Percentiles rank a stretch among this genome's conserved stretches.
These are phyloP conservation scores for Tricholoma matsutake DNA, from an alignment of 768 basidiomycete genomes.

Conservation along the genomic window DNA sequence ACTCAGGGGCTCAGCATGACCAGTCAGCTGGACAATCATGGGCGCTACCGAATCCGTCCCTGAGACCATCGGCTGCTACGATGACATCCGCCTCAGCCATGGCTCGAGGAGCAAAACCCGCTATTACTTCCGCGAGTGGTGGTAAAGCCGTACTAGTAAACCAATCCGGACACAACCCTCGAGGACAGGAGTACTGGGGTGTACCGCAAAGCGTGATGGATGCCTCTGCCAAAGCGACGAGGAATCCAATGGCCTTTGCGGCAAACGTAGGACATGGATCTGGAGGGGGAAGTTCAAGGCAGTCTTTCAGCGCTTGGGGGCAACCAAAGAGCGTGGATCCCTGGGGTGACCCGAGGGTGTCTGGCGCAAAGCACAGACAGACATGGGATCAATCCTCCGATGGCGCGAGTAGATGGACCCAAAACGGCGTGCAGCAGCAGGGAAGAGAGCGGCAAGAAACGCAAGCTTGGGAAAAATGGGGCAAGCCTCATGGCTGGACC, in stretches of 20 bases:
- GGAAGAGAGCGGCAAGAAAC: neutral
- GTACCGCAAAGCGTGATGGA: neutral
- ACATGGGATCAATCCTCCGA: neutral
- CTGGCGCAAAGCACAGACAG: neutral
- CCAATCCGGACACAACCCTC: neutral
- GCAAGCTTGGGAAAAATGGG: conserved; percentile 19
- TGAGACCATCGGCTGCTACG: conserved; percentile 7
- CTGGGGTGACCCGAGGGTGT: conserved; percentile 18
- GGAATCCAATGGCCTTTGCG: conserved; percentile 9
- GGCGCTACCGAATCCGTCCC: conserved; percentile 12
- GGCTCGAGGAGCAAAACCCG: conserved; percentile 13
- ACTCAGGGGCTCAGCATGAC: conserved; percentile 13
- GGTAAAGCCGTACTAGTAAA: neutral
- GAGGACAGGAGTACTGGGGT: neutral
- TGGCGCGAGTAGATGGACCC: neutral
- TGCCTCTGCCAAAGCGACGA: neutral
- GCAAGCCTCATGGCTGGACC: conserved; percentile 8
- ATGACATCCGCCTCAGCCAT: conserved; percentile 16
- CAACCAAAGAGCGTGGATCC: conserved; percentile 20
- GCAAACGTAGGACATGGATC: conserved; percentile 1
- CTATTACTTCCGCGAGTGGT: neutral
- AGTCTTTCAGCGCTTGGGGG: conserved; percentile 16
- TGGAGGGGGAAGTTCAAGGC: conserved; percentile 4
- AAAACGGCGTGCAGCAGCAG: neutral
- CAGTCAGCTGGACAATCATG: conserved; percentile 17